A percentile compares a stretch with the other conserved stretches of the same genome.
phyloP scores from a whole-genome alignment of 257 asterid species.

The Plectranthus barbatus region DNA sequence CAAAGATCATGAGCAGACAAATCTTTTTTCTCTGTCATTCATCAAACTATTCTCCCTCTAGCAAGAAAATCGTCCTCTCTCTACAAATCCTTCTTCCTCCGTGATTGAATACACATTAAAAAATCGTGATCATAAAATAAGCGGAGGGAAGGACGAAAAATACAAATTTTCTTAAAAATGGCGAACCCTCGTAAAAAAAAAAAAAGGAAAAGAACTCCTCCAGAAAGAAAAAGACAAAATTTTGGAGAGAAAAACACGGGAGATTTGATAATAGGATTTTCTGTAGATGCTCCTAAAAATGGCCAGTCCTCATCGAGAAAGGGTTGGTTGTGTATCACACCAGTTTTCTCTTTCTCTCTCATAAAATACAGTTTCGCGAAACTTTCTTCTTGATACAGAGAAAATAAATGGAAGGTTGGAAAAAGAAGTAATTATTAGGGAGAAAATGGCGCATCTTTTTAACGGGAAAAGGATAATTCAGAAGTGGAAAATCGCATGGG shows the following conservation, averaged over 20 bases:
- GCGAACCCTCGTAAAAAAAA: not conserved
- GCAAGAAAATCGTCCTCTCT: not conserved
- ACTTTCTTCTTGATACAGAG: not conserved
- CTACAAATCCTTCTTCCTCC: conserved; percentile 8
- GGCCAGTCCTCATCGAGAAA: conserved; percentile 1
- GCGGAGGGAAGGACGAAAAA: conserved; percentile 4
- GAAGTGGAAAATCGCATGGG: not conserved
- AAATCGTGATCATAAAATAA: conserved; percentile 14
- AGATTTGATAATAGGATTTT: not conserved
- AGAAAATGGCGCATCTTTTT: conserved; percentile 1
- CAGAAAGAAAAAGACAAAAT: conserved; percentile 14
- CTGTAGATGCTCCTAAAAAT: conserved; percentile 15
- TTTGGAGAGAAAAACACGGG: conserved; percentile 22
- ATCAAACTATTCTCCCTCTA: not conserved
- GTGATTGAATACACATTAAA: conserved; percentile 10
- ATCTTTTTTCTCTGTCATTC: not conserved
- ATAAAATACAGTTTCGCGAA: not conserved
- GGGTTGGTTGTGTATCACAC: conserved; percentile 14
- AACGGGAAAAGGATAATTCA: not conserved
- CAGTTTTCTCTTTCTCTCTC: conserved; percentile 3
- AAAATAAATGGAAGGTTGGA: not conserved
- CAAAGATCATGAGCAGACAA: conserved; percentile 20
- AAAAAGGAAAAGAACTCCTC: not conserved
- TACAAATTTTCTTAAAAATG: not conserved
- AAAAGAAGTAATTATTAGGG: not conserved